Evolutionary conservation across 257 asterid genomes (phyloP).

Genomic region (Solanum pimpinellifolium): DNA sequence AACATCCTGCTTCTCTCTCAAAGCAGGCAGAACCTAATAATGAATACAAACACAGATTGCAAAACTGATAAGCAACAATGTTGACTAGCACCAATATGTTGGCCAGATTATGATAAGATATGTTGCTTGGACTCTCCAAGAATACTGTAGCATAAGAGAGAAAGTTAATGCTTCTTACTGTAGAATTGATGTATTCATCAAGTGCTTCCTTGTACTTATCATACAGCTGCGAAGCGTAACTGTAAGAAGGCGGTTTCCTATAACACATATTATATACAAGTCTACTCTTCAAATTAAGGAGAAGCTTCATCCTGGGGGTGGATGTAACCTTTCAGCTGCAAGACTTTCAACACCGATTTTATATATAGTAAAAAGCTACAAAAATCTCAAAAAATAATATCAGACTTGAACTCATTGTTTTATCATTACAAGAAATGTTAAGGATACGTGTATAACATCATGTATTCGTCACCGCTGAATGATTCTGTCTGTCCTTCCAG

Average conservation of each 20-base stretch:
- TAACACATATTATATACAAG: constrained; percentile 22
- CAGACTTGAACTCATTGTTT: background rate
- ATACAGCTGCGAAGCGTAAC: constrained; percentile 4
- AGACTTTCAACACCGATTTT: background rate
- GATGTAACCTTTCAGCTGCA: background rate
- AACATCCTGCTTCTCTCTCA: constrained; percentile 26
- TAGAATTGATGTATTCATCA: constrained; percentile 22
- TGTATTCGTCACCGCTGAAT: constrained; percentile 28
- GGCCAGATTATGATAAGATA: background rate
- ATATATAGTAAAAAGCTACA: constrained; percentile 9
- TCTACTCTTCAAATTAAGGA: constrained; percentile 23
- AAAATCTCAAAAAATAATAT: background rate
- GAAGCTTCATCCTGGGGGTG: background rate
- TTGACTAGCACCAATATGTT: background rate
- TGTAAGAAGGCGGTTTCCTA: background rate
- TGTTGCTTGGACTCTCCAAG: background rate
- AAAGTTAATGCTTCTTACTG: constrained; percentile 11
- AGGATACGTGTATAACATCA: constrained; percentile 42
- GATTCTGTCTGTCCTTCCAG: constrained; percentile 18
- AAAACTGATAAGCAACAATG: background rate
- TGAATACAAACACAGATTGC: background rate
- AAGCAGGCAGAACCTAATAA: constrained; percentile 31
- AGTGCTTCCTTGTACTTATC: constrained; percentile 24
- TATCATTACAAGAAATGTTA: background rate
- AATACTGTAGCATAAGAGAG: background rate